Conservation (phyloP, 1,284 basidiomycete genomes). For the Trichosporon ovoides region DNA sequence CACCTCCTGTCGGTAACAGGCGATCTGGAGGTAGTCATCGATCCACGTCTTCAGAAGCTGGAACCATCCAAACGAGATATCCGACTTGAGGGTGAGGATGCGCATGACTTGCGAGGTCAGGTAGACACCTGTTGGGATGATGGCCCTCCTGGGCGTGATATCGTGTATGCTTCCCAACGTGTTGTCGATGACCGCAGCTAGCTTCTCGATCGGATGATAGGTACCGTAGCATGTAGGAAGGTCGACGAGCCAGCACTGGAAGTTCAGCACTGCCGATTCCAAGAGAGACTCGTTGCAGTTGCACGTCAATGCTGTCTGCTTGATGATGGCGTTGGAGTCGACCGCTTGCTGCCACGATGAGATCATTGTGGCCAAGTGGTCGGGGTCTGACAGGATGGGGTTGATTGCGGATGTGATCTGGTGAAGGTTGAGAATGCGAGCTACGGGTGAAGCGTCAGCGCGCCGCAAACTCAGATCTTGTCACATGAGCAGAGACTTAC, state of each 20-base stretch:
- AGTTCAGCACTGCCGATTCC: conserved; percentile 23
- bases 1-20: conserved; percentile 29
- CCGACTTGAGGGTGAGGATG: conserved; percentile 37
- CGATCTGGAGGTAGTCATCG: conserved; percentile 40
- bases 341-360: conserved; percentile 33
- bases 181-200: conserved; percentile 10
- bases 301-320: conserved; percentile 33
- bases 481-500: conserved; percentile 10
- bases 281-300: conserved; percentile 25
- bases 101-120: conserved; percentile 41
- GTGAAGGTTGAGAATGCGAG: conserved; percentile 35
- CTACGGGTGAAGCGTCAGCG: conserved; percentile 12
- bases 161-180: background rate
- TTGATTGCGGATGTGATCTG: conserved; percentile 34
- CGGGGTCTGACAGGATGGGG: conserved; percentile 30
- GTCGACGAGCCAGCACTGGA: conserved; percentile 23
- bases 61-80: conserved; percentile 38
- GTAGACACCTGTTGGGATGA: conserved; percentile 32
- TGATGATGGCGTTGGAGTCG: conserved; percentile 25
- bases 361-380: conserved; percentile 30
- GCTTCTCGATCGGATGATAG: conserved; percentile 10
- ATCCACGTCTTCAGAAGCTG: conserved; percentile 45
- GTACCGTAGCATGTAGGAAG: background rate
- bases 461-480: background rate
- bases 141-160: background rate